These are phyloP conservation scores for Pholiota adiposa DNA, from an alignment of 1,284 basidiomycete genomes.

Conservation along the genomic window DNA sequence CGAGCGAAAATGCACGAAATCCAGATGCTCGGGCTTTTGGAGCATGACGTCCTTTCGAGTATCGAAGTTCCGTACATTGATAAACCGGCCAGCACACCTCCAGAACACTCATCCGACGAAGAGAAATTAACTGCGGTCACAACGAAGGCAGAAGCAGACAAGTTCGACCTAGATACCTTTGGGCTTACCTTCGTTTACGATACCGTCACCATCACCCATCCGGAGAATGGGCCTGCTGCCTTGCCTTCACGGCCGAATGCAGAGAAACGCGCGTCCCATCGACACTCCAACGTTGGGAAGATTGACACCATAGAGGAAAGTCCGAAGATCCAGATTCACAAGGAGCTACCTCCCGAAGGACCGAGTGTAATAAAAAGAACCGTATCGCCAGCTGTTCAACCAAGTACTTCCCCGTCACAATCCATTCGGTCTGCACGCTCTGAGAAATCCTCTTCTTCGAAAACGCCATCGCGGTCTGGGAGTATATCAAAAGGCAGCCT, in stretches of 20 bases:
- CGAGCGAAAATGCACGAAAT: conserved; percentile 95
- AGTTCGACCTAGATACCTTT: conserved; percentile 74
- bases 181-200: conserved; percentile 47
- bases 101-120: conserved; percentile 35
- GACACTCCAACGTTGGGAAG: conserved; percentile 47
- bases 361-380: conserved; percentile 36
- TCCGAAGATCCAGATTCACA: conserved; percentile 47
- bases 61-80: conserved; percentile 83
- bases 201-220: conserved; percentile 28
- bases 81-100: conserved; percentile 30
- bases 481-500: conserved; percentile 41
- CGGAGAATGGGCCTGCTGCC: conserved; percentile 21
- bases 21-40: conserved; percentile 89
- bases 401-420: conserved; percentile 74
- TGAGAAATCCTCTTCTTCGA: conserved; percentile 43
- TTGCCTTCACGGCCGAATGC: conserved; percentile 36
- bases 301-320: conserved; percentile 74
- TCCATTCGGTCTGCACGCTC: conserved; percentile 60
- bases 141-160: conserved; percentile 62
- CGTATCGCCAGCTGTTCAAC: conserved; percentile 35
- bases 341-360: conserved; percentile 53
- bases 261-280: conserved; percentile 46
- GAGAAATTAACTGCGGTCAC: conserved; percentile 25
- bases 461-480: conserved; percentile 25
- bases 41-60: conserved; percentile 85